Percentiles rank a stretch among this genome's conserved stretches.
These are phyloP conservation scores for Gossypium stocksii DNA, from an alignment of 345 rosid species.

Conservation along the genomic window DNA sequence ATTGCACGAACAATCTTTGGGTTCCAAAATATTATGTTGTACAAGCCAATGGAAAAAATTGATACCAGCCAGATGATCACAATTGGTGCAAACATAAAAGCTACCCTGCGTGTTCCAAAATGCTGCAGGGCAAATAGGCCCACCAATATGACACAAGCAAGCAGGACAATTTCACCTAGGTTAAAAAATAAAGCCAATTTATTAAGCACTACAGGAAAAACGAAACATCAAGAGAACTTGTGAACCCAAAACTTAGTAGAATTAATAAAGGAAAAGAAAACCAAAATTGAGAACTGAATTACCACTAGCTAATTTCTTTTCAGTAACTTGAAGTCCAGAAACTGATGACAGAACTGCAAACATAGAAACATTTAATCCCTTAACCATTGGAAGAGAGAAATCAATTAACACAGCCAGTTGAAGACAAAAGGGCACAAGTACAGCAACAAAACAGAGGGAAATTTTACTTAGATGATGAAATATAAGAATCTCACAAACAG, in stretches of 20 bases:
- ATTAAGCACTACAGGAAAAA: background rate
- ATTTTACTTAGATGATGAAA: background rate
- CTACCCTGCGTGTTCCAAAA: conserved; percentile 81
- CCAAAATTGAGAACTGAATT: conserved; percentile 17
- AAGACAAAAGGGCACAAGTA: background rate
- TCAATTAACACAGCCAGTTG: background rate
- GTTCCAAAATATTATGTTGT: conserved; percentile 69
- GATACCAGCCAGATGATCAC: conserved; percentile 78
- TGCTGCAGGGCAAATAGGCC: conserved; percentile 96
- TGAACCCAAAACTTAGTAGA: conserved; percentile 3
- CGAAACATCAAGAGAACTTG: background rate
- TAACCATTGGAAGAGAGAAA: conserved; percentile 1
- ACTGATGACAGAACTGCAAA: conserved; percentile 81
- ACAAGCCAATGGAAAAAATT: conserved; percentile 65
- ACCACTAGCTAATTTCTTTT: conserved; percentile 51
- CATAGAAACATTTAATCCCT: conserved; percentile 18
- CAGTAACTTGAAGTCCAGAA: conserved; percentile 65
- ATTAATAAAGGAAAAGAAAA: background rate
- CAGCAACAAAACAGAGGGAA: background rate
- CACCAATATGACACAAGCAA: conserved; percentile 82
- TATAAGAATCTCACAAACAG: background rate
- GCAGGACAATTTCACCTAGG: conserved; percentile 55
- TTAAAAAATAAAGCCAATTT: conserved; percentile 14
- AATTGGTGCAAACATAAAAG: conserved; percentile 86
- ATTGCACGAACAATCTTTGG: conserved; percentile 67